Evolutionary conservation across 306 rosid species (phyloP), one percentile per base, ranked within the genome.

Genomic region (Sicyos baderoa): DNA sequence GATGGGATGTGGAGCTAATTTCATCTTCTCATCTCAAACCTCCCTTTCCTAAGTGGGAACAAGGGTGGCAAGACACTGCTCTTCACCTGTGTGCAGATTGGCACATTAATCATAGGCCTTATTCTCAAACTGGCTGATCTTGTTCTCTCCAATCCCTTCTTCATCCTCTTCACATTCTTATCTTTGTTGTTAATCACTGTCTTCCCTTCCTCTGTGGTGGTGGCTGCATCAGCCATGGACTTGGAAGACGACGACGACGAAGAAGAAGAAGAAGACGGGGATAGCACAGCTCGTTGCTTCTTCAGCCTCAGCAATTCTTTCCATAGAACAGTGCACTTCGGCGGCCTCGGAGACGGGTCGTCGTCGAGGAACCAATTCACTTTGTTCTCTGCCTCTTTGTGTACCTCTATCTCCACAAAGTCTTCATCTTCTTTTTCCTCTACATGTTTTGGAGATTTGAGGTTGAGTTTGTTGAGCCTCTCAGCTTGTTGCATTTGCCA

Each of bases 261-360:
- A 0, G 98, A 94, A 0, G 97, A 93, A 18, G 99, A 90, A 15
- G 99, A 94, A 49, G 99, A 94, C 4, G 97, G 84, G 0, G 99
- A 91, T 53, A 89, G 84, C 23, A 85, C 73, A 16, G 96, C 76
- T 8, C 96, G 90, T 72, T 94, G 97, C 86, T 94, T 94, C 95
- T 83, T 94, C 88, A 94, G 86, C 84, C 92, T 88, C 45, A 94
- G 71, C 19, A 94, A 85, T 81, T 94, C 99, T 78, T 94, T 94
- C 99, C 99, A 94, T 23, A 94, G 72, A 72, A 94, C 95, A 25
- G 99, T 90, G 78, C 99, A 94, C 79, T 88, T 94, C 3, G 99
- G 97, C 53, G 99, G 99, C 72, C 99, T 88, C 2, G 99, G 96
- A 79, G 99, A 94, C 0, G 99, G 99, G 70, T 94, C 96, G 60